Evolutionary conservation across 169 alveolate genomes (phyloP), one percentile per base, ranked within the genome.

Genomic region (Eimeria necatrix): DNA sequence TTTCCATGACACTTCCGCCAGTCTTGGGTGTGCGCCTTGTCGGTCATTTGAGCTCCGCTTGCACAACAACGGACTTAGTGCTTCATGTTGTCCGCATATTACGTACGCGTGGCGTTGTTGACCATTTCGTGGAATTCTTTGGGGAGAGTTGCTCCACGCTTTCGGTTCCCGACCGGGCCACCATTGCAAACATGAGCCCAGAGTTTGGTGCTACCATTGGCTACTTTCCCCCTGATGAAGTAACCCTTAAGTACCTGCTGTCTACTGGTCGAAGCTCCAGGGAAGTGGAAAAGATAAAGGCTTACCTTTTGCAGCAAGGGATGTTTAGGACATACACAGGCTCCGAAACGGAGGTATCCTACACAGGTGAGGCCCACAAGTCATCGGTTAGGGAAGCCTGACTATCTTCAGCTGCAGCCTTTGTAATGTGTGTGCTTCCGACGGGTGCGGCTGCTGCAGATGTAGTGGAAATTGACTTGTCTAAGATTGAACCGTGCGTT

Each of bases 191-290:
- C 97, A 98, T 98, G 99, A 99, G 99, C n/a, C 99, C 99, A 7
- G 99, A 98, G 96, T 98, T 98, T 96, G 99, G 99, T 24, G 99
- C 99, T 64, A 99, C 99, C 9, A 98, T 98, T 96, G 99, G 99
- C 16, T 98, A 97, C 96, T 99, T 99, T 98, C 99, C 99, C 10
- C 97, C 98, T 20, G 99, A 99, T 96, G 98, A 97, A 76, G 88
- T 98, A 76, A 98, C 99, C 22, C 96, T 99, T 59, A 98, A 98
- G 78, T 99, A 98, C 95, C 95, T 99, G 61, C 78, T 95, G 70
- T 97, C 96, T 84, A 98, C 99, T 12, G 99, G 99, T 1, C 97
- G 99, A 83, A 96, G 98, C 53, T 73, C 86, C 53, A 98, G 97
- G 51, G 98, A 97, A 78, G 98, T 99, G 73, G 97, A 96, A 14